Evolutionary conservation across 129 eudicot genomes (phyloP).

Genomic region (Arctium lappa): DNA sequence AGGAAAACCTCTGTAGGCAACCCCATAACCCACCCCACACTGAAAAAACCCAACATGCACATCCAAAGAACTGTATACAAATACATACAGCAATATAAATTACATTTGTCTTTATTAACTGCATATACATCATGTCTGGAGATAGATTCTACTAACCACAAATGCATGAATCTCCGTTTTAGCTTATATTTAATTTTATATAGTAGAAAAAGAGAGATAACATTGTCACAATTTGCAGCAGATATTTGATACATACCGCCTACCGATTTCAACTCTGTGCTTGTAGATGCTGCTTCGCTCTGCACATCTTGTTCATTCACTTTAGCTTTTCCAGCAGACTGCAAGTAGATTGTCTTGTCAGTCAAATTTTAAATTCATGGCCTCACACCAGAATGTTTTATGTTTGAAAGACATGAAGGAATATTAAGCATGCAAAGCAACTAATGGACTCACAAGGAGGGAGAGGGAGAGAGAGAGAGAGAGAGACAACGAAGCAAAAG

Average conservation of each 20-base stretch:
- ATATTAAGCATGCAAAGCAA: background rate
- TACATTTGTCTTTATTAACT: too few species aligned
- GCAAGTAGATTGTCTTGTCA: constrained; percentile 22
- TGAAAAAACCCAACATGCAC: too few species aligned
- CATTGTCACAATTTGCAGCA: background rate
- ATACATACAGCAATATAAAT: background rate
- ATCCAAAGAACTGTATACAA: background rate
- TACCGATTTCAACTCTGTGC: constrained; percentile 27
- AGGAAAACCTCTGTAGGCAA: too few species aligned
- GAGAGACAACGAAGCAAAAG: too few species aligned
- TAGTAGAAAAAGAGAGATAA: background rate
- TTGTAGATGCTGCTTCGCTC: constrained; percentile 30
- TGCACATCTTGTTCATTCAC: constrained; percentile 35
- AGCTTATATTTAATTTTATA: too few species aligned
- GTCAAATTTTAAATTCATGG: background rate
- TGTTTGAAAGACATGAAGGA: background rate
- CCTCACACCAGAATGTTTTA: background rate
- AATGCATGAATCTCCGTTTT: background rate
- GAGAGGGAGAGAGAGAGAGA: too few species aligned
- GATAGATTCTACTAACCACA: background rate
- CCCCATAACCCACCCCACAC: too few species aligned
- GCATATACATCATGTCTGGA: background rate
- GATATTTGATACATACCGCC: constrained; percentile 42
- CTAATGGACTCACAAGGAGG: background rate
- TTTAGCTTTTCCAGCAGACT: constrained; percentile 87